These are phyloP conservation scores for Citeromyces nyonsensis DNA, from an alignment of 805 yeast species.

Conservation along the genomic window DNA sequence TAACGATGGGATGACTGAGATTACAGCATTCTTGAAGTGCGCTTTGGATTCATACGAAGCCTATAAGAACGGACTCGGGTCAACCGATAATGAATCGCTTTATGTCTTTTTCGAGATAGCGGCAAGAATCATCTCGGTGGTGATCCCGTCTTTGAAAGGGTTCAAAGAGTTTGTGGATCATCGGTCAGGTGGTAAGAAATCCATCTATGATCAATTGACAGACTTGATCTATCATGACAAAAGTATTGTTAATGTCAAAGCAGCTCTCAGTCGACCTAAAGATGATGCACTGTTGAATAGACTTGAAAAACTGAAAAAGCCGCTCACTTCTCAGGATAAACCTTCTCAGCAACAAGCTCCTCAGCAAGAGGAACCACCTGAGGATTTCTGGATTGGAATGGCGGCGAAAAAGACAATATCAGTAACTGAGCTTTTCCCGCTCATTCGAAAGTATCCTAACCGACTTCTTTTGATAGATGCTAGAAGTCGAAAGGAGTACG, in stretches of 20 bases:
- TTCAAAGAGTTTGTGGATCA: constrained; percentile 3
- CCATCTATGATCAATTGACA: constrained; percentile 1
- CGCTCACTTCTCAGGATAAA: not conserved
- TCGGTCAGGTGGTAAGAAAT: not conserved
- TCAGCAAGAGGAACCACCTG: too few species aligned
- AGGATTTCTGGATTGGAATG: too few species aligned
- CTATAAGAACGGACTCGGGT: constrained; percentile 2
- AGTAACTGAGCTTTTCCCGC: constrained; percentile 9
- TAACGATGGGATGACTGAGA: constrained; percentile 1
- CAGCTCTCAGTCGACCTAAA: not conserved
- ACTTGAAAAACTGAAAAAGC: constrained; percentile 1
- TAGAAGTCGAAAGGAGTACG: constrained; percentile 44
- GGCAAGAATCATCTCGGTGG: constrained; percentile 9
- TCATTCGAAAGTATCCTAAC: constrained; percentile 14
- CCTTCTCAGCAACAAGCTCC: too few species aligned
- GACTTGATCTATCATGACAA: constrained; percentile 1
- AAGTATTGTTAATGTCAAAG: not conserved
- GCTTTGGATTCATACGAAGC: constrained; percentile 11
- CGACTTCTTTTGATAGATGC: constrained; percentile 54
- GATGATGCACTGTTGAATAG: constrained; percentile 1
- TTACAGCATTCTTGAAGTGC: constrained; percentile 8
- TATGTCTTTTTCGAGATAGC: constrained; percentile 12
- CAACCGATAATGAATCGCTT: constrained; percentile 8
- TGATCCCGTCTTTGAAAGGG: constrained; percentile 10
- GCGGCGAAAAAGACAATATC: constrained; percentile 3